Evolutionary conservation across 2,329 filamentous ascomycete genomes (phyloP).

Genomic region (Lachnellula suecica): DNA sequence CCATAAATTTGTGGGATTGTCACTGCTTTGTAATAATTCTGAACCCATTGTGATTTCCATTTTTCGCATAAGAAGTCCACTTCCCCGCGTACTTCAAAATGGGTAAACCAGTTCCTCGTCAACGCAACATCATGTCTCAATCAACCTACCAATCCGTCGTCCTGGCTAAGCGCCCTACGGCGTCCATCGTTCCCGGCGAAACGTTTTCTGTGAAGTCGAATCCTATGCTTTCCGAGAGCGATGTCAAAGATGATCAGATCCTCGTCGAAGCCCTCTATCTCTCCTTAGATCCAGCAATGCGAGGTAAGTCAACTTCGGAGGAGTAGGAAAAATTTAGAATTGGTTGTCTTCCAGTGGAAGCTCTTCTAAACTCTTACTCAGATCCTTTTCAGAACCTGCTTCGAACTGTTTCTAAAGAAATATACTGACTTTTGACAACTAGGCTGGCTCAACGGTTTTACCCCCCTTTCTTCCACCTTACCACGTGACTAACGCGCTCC

Average conservation of each 20-base stretch:
- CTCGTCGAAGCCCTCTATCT: slow-evolving; percentile 62
- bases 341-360: too few species aligned
- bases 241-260: slow-evolving; percentile 64
- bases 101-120: slow-evolving; percentile 19
- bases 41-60: neutral
- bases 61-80: neutral
- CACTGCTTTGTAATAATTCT: neutral
- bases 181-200: slow-evolving; percentile 60
- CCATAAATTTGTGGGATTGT: neutral
- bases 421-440: too few species aligned
- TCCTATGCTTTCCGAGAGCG: slow-evolving; percentile 42
- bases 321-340: too few species aligned
- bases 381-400: too few species aligned
- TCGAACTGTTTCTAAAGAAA: too few species aligned
- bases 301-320: too few species aligned
- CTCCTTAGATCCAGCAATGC: slow-evolving; percentile 74
- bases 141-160: slow-evolving; percentile 42
- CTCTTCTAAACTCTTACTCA: too few species aligned
- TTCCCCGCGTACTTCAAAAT: slow-evolving; percentile 9
- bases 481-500: slow-evolving; percentile 8
- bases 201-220: slow-evolving; percentile 59
- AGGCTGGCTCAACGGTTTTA: slow-evolving; percentile 63
- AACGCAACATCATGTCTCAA: slow-evolving; percentile 31
- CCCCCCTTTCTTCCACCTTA: slow-evolving; percentile 1
- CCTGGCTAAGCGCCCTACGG: slow-evolving; percentile 63